These are phyloP conservation scores for Candida dubliniensis DNA, from an alignment of 1,139 yeast species.

Conservation along the genomic window DNA sequence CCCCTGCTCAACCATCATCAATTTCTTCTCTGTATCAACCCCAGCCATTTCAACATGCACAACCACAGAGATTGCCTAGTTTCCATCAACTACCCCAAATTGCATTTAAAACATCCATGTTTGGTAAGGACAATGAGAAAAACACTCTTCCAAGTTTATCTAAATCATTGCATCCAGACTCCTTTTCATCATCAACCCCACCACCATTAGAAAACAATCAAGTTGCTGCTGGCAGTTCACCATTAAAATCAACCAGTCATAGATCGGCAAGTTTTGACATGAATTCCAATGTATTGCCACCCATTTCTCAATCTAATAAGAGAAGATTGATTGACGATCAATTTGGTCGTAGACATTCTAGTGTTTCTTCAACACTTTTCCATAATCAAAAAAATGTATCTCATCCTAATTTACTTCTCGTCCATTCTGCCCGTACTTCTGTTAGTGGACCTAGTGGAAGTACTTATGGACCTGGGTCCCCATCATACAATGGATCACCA, in stretches of 20 bases:
- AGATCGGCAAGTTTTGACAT: conserved; percentile 39
- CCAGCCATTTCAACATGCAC: conserved; percentile 6
- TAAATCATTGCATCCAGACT: conserved; percentile 4
- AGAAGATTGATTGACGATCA: conserved; percentile 32
- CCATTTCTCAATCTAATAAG: conserved; percentile 22
- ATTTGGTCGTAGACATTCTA: conserved; percentile 28
- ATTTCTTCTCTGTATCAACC: too few species aligned
- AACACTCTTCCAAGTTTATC: conserved; percentile 7
- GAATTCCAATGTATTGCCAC: conserved; percentile 22
- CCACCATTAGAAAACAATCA: conserved; percentile 11
- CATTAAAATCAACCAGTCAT: conserved; percentile 9
- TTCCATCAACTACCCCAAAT: conserved; percentile 21
- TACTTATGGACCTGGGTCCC: conserved; percentile 24
- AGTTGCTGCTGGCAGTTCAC: conserved; percentile 8
- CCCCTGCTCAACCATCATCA: too few species aligned
- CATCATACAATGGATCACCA: conserved; percentile 32
- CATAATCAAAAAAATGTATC: conserved; percentile 16
- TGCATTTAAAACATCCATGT: conserved; percentile 44
- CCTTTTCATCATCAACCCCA: conserved; percentile 9
- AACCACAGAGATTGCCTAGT: conserved; percentile 7
- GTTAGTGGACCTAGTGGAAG: conserved; percentile 9
- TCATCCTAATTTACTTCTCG: conserved; percentile 20
- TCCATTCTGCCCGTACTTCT: conserved; percentile 8
- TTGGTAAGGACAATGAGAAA: conserved; percentile 20
- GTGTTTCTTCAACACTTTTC: conserved; percentile 23